A percentile compares a stretch with the other conserved stretches of the same genome.
phyloP scores from a whole-genome alignment of 2,329 filamentous ascomycete genomes.

The Xylaria sp. region DNA sequence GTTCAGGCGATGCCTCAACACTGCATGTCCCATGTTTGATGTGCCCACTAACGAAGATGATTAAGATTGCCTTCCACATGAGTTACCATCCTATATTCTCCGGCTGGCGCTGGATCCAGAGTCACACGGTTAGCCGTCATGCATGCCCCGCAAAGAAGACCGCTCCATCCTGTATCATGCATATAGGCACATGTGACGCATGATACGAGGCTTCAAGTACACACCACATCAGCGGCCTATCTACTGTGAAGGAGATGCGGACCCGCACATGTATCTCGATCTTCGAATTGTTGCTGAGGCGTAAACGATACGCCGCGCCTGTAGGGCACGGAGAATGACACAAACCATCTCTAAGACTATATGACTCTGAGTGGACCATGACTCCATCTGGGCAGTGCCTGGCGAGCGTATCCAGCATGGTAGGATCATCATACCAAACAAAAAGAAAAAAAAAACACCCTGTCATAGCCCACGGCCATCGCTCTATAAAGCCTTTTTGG shows the following conservation, averaged over 20 bases:
- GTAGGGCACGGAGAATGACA: background rate
- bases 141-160: background rate
- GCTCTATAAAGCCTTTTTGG: background rate
- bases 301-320: slow-evolving; percentile 4
- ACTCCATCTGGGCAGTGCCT: background rate
- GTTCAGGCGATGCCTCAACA: background rate
- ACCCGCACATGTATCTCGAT: background rate
- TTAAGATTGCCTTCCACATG: background rate
- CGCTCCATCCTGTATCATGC: background rate
- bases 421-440: background rate
- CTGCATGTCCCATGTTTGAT: background rate
- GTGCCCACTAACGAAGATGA: background rate
- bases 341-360: slow-evolving; percentile 3
- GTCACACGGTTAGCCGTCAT: background rate
- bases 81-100: background rate
- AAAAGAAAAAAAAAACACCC: slow-evolving; percentile 5
- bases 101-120: background rate
- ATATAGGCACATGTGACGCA: background rate
- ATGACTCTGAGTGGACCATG: background rate
- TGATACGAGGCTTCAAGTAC: background rate
- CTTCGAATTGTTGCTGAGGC: background rate
- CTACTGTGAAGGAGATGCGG: background rate
- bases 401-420: background rate
- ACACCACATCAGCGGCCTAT: background rate
- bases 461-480: background rate